Evolutionary conservation across 1,139 yeast species (phyloP), one percentile per base, ranked within the genome.

Genomic region (Candida frijolesensis): DNA sequence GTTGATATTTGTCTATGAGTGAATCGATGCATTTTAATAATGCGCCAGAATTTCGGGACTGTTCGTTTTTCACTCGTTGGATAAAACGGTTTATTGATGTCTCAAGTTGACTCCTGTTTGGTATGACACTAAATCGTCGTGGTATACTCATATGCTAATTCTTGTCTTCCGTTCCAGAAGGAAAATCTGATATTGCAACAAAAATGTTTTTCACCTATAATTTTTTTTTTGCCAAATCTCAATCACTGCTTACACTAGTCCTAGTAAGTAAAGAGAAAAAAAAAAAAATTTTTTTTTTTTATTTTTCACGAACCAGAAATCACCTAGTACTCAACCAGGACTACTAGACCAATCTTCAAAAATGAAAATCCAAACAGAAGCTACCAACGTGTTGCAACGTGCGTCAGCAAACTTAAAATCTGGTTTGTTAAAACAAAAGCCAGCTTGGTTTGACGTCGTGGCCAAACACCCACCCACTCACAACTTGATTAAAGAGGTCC

Each of bases 371-470:
- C 90, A 86, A 62, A 78, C 79, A 18, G 76, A 79, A 56, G 95
- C 96, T 29, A 76, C 83, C 39, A 80, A 82, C 52, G 89, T 91
- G 16, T 78, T 90, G 47, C 89, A 87, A 64, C 80, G 91, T 61
- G 87, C 96, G 0, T 84, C 95, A 1, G 84, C 86, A 48, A 84
- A 83, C 60, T 70, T 89, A 57, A 77, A 76, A 58, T 78, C 87
- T 0, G 92, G 94, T 4, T 75, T 86, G 35, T 74, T 89, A 51
- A 74, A 70, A 38, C 70, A 79, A 33, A 87, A 87, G 60, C 97
- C 98, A 3, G 85, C 85, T 0, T 92, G 97, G 97, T 89, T 80
- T 67, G 84, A 86, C 56, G 91, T 88, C 10, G 89, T 92, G 25
- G 89, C 89, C 2, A 77, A 84, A 37, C 79, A 86, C 59, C 97